Conservation (phyloP, 2,329 filamentous ascomycete species). For the Epichloe gansuensis region DNA sequence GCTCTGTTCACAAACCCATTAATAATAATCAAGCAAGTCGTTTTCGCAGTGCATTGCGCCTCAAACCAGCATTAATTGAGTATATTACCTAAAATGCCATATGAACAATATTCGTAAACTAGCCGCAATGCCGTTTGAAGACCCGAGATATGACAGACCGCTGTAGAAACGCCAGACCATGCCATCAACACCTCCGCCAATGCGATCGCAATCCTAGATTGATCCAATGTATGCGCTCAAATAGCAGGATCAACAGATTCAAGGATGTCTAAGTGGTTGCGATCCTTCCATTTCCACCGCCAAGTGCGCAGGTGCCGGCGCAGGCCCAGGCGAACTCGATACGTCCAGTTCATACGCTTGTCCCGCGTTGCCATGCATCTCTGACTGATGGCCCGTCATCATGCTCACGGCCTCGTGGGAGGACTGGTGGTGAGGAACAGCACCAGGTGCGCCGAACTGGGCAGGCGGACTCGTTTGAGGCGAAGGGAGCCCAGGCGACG, state of each 20-base stretch:
- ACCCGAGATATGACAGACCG: too few relatives aligned
- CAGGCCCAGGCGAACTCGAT: background rate
- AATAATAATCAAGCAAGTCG: too few relatives aligned
- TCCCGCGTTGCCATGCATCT: background rate
- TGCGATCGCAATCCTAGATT: background rate
- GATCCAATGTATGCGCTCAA: background rate
- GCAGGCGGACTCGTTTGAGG: background rate
- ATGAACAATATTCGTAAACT: too few relatives aligned
- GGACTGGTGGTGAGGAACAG: background rate
- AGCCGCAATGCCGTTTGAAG: too few relatives aligned
- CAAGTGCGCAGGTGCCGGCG: background rate
- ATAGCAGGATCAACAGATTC: background rate
- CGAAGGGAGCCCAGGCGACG: background rate
- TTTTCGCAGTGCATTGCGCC: too few relatives aligned
- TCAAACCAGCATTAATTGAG: too few relatives aligned
- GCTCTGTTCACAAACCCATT: background rate
- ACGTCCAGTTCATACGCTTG: conserved; percentile 10
- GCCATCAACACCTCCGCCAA: background rate
- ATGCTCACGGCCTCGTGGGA: background rate
- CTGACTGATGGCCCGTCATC: background rate
- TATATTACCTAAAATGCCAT: too few relatives aligned
- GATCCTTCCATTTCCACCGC: conserved; percentile 8
- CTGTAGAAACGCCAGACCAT: background rate
- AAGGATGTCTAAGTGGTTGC: background rate
- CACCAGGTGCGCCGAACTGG: background rate